Evolutionary conservation across 1,284 basidiomycete genomes (phyloP).

Genomic region (Apiotrichum siamense): DNA sequence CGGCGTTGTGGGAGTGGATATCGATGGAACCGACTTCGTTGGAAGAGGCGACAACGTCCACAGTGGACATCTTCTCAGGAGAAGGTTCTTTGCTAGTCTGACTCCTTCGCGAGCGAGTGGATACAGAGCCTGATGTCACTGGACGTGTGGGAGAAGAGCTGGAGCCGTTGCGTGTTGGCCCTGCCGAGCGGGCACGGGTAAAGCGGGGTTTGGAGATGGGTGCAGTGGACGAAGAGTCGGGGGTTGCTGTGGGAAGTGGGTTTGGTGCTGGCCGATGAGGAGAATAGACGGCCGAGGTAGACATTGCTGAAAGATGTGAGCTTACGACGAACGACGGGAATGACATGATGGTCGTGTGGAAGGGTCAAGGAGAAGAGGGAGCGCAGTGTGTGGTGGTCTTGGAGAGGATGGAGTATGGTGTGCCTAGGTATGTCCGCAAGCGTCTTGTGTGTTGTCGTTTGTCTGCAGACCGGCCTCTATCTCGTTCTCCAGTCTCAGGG

Average conservation of each 20-base stretch:
- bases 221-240: not conserved
- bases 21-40: not conserved
- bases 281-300: slow-evolving; percentile 16
- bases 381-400: not conserved
- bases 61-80: slow-evolving; percentile 14
- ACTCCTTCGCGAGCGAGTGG: slow-evolving; percentile 9
- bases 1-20: not conserved
- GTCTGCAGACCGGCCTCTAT: no score
- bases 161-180: not conserved
- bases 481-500: no score
- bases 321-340: not conserved
- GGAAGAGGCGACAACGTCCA: not conserved
- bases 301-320: slow-evolving; percentile 7
- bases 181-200: slow-evolving; percentile 7
- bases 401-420: no score
- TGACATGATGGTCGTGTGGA: not conserved
- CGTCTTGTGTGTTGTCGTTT: no score
- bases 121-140: not conserved
- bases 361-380: not conserved
- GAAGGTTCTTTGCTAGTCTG: slow-evolving; percentile 12
- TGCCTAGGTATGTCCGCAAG: no score
- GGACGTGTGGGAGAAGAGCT: slow-evolving; percentile 15
- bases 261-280: slow-evolving; percentile 8
- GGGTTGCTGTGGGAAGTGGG: not conserved
- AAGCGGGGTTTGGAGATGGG: slow-evolving; percentile 2